Base-by-base conservation (phyloP, 2,329 filamentous ascomycete genomes). In the Dryadomyces sulphureus region DNA sequence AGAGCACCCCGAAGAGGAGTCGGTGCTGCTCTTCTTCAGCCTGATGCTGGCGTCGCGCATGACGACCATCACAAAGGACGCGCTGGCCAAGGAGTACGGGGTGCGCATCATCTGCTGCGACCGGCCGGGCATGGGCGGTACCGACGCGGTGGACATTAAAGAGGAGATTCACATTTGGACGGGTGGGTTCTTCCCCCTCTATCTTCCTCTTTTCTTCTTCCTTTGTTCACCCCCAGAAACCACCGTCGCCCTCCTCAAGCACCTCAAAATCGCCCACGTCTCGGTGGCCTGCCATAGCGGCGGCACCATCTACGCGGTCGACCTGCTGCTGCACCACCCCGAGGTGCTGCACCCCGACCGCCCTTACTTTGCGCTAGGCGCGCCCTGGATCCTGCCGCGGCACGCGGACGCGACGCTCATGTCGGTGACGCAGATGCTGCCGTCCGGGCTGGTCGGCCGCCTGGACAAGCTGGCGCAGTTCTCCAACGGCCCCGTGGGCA, bases 41-140 rank as follows among this genome's bases (percentile, higher is more conserved):
- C 54, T 57, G 1, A 43, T 62, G 30, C 35, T 61, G 38, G 54
- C 49, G 21, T 58, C 54, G 11, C 60, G 61, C 20, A 53, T 56
- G 41, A 22, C 60, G 5, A 57, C 60, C 36, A 45, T 58, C 16
- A 52, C 56, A 50, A 62, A 63, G 45, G 59, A 65, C 45, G 46
- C 50, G 2, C 47, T 62, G 3, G 62, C 61, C 16, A 57, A 55
- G 42, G 43, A 51, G 34, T 52, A 62, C 49, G 49, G 54, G 19
- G 50, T 64, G 19, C 60, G 62, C 27, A 54, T 65, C 40, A 54
- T 65, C 46, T 49, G 50, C 46, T 47, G 53, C 0, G 61, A 65
- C 48, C 51, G 62, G 6, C 62, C 64, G 0, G 62, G 62, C 8
- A 56, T 65, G 38, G 63, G 62, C 11, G 56, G 57, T 7, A 63